Percentiles rank a stretch among this genome's conserved stretches.
These are phyloP conservation scores for Cutaneotrichosporon cavernicola DNA, from an alignment of 1,284 basidiomycete genomes.

Conservation along the genomic window DNA sequence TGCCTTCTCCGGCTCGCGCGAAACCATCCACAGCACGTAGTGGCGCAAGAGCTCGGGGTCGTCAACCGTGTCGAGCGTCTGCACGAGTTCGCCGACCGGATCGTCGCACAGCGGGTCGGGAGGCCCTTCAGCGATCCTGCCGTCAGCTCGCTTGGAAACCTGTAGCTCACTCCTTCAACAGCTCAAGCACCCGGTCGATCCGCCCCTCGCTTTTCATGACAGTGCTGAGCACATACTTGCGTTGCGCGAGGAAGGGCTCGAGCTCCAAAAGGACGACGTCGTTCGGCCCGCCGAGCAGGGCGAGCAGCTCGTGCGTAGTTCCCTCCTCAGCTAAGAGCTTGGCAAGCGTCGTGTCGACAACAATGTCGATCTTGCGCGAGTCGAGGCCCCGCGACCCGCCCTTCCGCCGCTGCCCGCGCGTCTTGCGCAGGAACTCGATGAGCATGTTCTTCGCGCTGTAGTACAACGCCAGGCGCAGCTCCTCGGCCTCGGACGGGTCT, in stretches of 20 bases:
- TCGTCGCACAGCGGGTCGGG: conserved; percentile 66
- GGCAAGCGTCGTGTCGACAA: conserved; percentile 77
- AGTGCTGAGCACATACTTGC: conserved; percentile 65
- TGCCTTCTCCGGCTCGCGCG: conserved; percentile 58
- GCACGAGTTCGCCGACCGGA: conserved; percentile 67
- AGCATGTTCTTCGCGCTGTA: conserved; percentile 50
- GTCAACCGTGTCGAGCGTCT: conserved; percentile 62
- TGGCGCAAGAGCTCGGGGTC: conserved; percentile 65
- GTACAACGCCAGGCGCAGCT: conserved; percentile 38
- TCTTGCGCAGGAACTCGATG: conserved; percentile 51
- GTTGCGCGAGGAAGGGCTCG: conserved; percentile 62
- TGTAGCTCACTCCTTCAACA: conserved; percentile 66
- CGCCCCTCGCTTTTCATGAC: conserved; percentile 64
- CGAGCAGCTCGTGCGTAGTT: conserved; percentile 64
- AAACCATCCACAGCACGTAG: conserved; percentile 78
- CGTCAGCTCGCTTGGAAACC: conserved; percentile 1
- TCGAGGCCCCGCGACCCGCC: conserved; percentile 39
- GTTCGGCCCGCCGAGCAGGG: conserved; percentile 63
- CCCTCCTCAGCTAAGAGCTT: conserved; percentile 68
- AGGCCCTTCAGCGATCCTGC: conserved; percentile 69
- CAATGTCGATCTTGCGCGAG: conserved; percentile 52
- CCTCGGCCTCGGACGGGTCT: conserved; percentile 16
- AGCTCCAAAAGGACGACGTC: conserved; percentile 64
- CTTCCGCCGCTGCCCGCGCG: conserved; percentile 47
- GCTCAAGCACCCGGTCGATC: conserved; percentile 63